These are phyloP conservation scores for Sporothrix pallida DNA, from an alignment of 2,329 filamentous ascomycete species.

Conservation along the genomic window DNA sequence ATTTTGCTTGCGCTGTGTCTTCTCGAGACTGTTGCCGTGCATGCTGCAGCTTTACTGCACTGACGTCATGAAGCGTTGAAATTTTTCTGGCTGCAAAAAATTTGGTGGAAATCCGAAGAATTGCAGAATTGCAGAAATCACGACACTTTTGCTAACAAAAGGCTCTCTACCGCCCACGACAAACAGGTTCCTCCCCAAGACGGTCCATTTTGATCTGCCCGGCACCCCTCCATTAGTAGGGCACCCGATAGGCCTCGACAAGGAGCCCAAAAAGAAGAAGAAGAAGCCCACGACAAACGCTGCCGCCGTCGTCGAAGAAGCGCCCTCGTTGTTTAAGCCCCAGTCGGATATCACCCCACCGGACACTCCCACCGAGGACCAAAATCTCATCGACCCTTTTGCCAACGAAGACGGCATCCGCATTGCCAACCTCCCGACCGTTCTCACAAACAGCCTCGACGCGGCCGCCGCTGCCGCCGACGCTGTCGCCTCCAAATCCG, in stretches of 20 bases:
- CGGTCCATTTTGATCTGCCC: slow-evolving; percentile 80
- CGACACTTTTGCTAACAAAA: neutral
- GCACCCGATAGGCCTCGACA: slow-evolving; percentile 33
- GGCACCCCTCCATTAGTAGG: slow-evolving; percentile 52
- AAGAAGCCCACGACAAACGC: slow-evolving; percentile 38
- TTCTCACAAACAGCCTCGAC: neutral
- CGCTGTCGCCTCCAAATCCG: slow-evolving; percentile 45
- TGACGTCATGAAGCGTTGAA: slow-evolving; percentile 37
- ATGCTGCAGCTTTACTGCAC: slow-evolving; percentile 22
- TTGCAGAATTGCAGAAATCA: too few relatives aligned
- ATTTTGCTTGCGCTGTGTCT: neutral
- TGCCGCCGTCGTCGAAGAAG: slow-evolving; percentile 43
- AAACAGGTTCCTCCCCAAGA: slow-evolving; percentile 85
- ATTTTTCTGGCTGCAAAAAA: slow-evolving; percentile 23
- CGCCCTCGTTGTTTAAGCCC: slow-evolving; percentile 60
- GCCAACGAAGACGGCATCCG: slow-evolving; percentile 63
- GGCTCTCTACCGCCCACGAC: neutral
- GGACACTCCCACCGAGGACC: slow-evolving; percentile 59
- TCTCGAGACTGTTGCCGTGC: neutral
- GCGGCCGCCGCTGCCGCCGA: neutral
- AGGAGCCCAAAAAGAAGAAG: slow-evolving; percentile 38
- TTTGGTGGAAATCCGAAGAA: neutral
- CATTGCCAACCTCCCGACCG: slow-evolving; percentile 59
- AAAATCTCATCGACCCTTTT: slow-evolving; percentile 55
- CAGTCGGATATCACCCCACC: slow-evolving; percentile 59